Evolutionary conservation across 768 basidiomycete genomes (phyloP).

Genomic region (Leucocoprinus leucothites): DNA sequence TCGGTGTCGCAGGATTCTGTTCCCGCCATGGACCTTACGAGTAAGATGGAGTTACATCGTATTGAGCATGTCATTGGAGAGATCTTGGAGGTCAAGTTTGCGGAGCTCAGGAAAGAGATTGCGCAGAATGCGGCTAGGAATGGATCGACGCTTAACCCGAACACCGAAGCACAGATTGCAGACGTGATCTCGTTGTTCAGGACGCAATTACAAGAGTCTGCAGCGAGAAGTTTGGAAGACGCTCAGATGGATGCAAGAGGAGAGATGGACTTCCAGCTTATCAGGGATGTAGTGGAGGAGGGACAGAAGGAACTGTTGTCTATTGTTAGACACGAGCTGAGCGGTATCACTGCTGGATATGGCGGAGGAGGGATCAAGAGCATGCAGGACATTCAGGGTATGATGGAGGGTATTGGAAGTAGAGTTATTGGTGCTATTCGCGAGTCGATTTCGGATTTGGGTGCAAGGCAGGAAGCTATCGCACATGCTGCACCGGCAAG

Average conservation of each 20-base stretch:
- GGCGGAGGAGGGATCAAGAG: conserved; percentile 19
- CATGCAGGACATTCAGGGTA: conserved; percentile 32
- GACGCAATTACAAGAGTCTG: conserved; percentile 62
- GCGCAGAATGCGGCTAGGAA: conserved; percentile 23
- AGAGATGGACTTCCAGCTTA: conserved; percentile 75
- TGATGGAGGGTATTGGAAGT: conserved; percentile 57
- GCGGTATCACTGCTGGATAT: conserved; percentile 35
- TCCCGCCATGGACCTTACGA: conserved; percentile 45
- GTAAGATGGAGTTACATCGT: conserved; percentile 55
- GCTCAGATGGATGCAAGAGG: conserved; percentile 69
- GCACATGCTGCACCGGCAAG: conserved; percentile 42
- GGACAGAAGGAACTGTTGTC: conserved; percentile 60
- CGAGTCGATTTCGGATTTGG: conserved; percentile 53
- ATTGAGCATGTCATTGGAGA: conserved; percentile 58
- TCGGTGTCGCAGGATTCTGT: conserved; percentile 44
- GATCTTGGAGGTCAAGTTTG: conserved; percentile 71
- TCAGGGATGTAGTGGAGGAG: conserved; percentile 67
- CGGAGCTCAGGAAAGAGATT: conserved; percentile 41
- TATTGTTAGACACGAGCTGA: conserved; percentile 59
- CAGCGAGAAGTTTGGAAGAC: conserved; percentile 53
- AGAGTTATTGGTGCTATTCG: conserved; percentile 59
- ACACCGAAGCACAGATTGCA: conserved; percentile 59
- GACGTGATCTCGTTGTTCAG: conserved; percentile 70
- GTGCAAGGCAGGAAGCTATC: conserved; percentile 55
- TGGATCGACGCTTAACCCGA: conserved; percentile 30